Evolutionary conservation across 306 rosid genomes (phyloP).

Genomic region (Cucurbita pepo): DNA sequence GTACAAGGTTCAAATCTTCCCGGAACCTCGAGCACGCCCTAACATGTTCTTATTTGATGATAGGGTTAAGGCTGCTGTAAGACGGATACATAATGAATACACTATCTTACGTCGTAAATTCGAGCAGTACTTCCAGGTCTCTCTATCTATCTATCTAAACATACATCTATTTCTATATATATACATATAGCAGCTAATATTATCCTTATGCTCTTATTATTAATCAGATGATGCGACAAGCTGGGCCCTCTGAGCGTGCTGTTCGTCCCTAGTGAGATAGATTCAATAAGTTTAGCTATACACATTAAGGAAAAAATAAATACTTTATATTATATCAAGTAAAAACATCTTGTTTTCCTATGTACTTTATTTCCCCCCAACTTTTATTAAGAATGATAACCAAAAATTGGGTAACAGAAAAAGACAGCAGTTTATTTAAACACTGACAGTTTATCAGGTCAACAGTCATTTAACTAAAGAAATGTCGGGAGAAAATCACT

Average conservation of each 20-base stretch:
- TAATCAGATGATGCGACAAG: neutral
- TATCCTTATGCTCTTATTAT: neutral
- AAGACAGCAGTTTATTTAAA: no score
- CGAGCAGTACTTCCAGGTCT: neutral
- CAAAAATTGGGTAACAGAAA: no score
- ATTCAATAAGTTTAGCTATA: neutral
- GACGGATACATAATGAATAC: neutral
- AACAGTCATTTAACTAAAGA: no score
- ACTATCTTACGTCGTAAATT: neutral
- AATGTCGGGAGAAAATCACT: no score
- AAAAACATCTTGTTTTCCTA: neutral
- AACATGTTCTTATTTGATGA: no score
- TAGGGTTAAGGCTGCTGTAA: neutral
- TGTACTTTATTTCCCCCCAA: neutral
- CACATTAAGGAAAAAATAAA: neutral
- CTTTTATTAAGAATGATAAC: no score
- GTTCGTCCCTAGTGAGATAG: neutral
- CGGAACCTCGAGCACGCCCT: neutral
- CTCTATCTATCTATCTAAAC: neutral
- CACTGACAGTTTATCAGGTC: no score
- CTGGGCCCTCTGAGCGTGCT: neutral
- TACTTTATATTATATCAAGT: neutral
- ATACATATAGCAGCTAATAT: neutral
- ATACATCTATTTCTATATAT: no score
- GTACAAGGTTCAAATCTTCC: no score